Conservation (phyloP, 2,329 filamentous ascomycete species). For the Scedosporium boydii region DNA sequence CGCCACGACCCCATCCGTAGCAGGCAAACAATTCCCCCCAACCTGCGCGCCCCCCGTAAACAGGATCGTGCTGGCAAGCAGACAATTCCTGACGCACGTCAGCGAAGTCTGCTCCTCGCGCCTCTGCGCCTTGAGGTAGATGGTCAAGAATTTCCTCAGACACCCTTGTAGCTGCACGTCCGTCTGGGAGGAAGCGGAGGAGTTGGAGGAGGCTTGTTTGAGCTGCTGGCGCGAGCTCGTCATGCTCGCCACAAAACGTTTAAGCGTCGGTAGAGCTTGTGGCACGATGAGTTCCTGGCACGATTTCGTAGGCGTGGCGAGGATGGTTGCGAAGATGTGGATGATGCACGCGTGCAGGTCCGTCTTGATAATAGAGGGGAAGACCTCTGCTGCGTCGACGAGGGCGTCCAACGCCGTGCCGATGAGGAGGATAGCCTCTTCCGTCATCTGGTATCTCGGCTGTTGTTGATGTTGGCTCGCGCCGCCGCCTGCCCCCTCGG, state of each 20-base stretch:
- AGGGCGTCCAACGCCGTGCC: slow-evolving; percentile 75
- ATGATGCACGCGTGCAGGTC: slow-evolving; percentile 94
- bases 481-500: slow-evolving; percentile 34
- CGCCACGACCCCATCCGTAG: slow-evolving; percentile 64
- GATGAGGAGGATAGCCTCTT: slow-evolving; percentile 76
- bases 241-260: slow-evolving; percentile 77
- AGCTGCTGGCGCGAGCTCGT: slow-evolving; percentile 33
- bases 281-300: slow-evolving; percentile 88
- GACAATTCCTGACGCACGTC: slow-evolving; percentile 83
- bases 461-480: slow-evolving; percentile 27
- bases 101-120: slow-evolving; percentile 67
- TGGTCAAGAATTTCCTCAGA: slow-evolving; percentile 71
- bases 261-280: slow-evolving; percentile 81
- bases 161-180: slow-evolving; percentile 71
- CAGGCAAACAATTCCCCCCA: slow-evolving; percentile 61
- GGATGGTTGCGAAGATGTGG: slow-evolving; percentile 89
- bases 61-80: slow-evolving; percentile 80
- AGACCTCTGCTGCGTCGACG: slow-evolving; percentile 90
- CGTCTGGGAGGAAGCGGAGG: slow-evolving; percentile 36
- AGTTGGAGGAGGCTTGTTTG: slow-evolving; percentile 19
- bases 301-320: slow-evolving; percentile 59
- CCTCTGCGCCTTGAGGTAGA: slow-evolving; percentile 67
- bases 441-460: slow-evolving; percentile 69
- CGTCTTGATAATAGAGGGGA: slow-evolving; percentile 91
- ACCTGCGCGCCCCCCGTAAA: slow-evolving; percentile 50